These are phyloP conservation scores for Globisporangium nagaii DNA, from an alignment of 352 stramenopile genomes.

Conservation along the genomic window DNA sequence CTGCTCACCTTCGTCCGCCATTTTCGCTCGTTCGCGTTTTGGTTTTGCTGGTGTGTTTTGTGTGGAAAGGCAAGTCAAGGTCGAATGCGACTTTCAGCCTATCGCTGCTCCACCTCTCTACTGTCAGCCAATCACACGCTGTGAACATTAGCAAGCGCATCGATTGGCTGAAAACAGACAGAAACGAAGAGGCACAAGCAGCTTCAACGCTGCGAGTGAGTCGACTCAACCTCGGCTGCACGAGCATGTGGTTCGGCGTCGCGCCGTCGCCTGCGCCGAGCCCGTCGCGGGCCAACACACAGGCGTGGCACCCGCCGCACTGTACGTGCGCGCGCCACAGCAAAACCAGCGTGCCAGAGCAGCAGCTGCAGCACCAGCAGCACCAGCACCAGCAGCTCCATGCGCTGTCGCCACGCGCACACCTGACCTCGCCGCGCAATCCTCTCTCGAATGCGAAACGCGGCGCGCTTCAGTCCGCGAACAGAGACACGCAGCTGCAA, in stretches of 20 bases:
- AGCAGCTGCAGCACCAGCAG: not conserved
- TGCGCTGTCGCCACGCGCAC: not conserved
- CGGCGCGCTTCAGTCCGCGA: not conserved
- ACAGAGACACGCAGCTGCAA: not conserved
- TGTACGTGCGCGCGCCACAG: constrained; percentile 33
- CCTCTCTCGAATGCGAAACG: not conserved
- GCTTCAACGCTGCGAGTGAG: too few relatives aligned
- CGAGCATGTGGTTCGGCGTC: constrained; percentile 78
- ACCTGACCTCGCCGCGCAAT: not conserved
- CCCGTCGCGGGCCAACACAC: constrained; percentile 31
- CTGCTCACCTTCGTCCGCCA: constrained; percentile 55
- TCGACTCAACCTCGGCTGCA: too few relatives aligned
- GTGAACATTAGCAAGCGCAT: too few relatives aligned
- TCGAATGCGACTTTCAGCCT: too few relatives aligned
- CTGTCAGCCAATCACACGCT: too few relatives aligned
- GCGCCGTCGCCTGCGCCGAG: constrained; percentile 31
- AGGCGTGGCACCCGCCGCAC: constrained; percentile 28
- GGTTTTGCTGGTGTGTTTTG: not conserved
- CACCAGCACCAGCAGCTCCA: not conserved
- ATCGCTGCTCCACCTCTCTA: too few relatives aligned
- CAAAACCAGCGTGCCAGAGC: too few relatives aligned
- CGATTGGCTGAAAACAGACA: not conserved
- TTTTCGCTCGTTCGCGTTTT: constrained; percentile 9
- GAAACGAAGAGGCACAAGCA: too few relatives aligned
- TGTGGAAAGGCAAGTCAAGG: not conserved